Evolutionary conservation across 2,329 filamentous ascomycete genomes (phyloP).

Genomic region (Myriangium duriaei): DNA sequence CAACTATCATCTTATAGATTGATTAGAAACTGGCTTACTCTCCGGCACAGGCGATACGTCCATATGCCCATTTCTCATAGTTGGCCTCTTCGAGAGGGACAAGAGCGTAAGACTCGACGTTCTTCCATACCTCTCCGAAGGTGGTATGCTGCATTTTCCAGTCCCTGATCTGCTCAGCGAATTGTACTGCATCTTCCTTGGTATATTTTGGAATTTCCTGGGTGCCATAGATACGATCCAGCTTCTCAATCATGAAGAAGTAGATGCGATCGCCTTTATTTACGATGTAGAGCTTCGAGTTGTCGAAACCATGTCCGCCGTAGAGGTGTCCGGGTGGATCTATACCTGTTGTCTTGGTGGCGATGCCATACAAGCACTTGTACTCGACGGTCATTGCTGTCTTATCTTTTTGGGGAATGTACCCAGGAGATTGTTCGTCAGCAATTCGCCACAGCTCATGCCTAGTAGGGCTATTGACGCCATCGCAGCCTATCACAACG

Average conservation of each 20-base stretch:
- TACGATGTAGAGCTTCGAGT: constrained; percentile 19
- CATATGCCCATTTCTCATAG: constrained; percentile 17
- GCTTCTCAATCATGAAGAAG: constrained; percentile 26
- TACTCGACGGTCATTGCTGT: constrained; percentile 16
- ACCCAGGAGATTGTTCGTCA: constrained; percentile 9
- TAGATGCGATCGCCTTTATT: constrained; percentile 23
- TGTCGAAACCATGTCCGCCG: constrained; percentile 15
- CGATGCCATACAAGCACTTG: constrained; percentile 29
- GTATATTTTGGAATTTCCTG: constrained; percentile 25
- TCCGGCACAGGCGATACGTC: constrained; percentile 18
- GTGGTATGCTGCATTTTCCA: constrained; percentile 3
- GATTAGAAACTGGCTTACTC: too few species aligned
- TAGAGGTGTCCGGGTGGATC: constrained; percentile 13
- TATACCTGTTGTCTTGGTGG: constrained; percentile 17
- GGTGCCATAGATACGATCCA: constrained; percentile 20
- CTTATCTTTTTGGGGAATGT: constrained; percentile 14
- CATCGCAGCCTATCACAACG: constrained; percentile 19
- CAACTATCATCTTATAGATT: too few species aligned
- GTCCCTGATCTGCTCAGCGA: constrained; percentile 13
- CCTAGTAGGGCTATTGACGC: constrained; percentile 17
- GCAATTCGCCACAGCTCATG: constrained; percentile 18
- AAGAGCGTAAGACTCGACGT: constrained; percentile 19
- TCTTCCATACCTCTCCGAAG: constrained; percentile 17
- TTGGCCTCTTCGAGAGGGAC: constrained; percentile 17
- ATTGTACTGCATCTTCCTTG: constrained; percentile 21